Evolutionary conservation across 108 stramenopile species (phyloP).

Genomic region (Fistulifera pelliculosa): DNA sequence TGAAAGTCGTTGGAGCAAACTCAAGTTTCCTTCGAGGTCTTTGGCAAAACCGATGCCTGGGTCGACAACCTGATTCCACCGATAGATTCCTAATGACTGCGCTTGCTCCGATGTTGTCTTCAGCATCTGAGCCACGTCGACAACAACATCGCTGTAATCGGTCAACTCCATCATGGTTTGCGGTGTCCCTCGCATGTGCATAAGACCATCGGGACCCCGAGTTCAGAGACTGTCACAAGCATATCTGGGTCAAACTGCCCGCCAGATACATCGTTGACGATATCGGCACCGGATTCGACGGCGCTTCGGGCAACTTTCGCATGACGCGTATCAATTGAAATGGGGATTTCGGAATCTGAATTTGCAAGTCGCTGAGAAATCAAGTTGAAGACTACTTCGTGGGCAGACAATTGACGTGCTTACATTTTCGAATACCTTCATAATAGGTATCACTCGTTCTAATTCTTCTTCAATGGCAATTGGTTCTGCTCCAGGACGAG

Average conservation of each 20-base stretch:
- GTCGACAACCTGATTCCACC: conserved; percentile 87
- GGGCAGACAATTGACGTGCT: neutral
- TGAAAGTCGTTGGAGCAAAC: conserved; percentile 49
- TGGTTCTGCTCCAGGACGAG: conserved; percentile 80
- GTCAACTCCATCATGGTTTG: conserved; percentile 81
- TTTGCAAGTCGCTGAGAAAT: neutral
- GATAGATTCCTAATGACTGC: conserved; percentile 62
- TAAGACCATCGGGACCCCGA: conserved; percentile 84
- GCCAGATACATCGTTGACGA: conserved; percentile 95
- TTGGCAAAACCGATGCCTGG: conserved; percentile 98
- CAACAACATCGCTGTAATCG: conserved; percentile 65
- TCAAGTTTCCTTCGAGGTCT: conserved; percentile 62
- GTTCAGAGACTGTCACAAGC: conserved; percentile 64
- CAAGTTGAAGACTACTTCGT: too few relatives aligned
- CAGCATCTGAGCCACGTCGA: conserved; percentile 58
- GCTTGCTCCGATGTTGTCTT: conserved; percentile 48
- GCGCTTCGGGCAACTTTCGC: conserved; percentile 81
- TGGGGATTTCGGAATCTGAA: conserved; percentile 52
- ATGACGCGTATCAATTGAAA: conserved; percentile 95
- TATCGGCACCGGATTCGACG: conserved; percentile 86
- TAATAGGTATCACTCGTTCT: conserved; percentile 74
- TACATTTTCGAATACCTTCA: conserved; percentile 61
- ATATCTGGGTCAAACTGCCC: conserved; percentile 83
- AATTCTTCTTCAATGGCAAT: conserved; percentile 73
- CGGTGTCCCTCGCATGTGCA: conserved; percentile 96